Evolutionary conservation across 192 early-diverging fungal species (phyloP), one percentile per base, ranked within the genome.

Genomic region (Coemansia umbellata): DNA sequence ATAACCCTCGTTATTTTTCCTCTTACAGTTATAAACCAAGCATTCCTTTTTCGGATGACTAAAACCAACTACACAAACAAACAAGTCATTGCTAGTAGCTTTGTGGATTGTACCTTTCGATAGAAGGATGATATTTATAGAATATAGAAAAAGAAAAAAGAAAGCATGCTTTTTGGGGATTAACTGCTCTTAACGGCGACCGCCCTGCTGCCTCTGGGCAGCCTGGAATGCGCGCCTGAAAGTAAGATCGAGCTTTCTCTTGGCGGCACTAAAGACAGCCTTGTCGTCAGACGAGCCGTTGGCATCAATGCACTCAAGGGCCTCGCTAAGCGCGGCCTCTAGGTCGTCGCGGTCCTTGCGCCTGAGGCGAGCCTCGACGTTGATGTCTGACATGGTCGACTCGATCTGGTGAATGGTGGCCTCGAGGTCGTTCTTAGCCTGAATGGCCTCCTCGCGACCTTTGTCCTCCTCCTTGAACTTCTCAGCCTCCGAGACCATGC

Each of bases 401-500:
- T 85, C 80, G 71, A 86, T 80, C 60, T 84, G 83, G 84, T 85
- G 85, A 63, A 89, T 75, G 53, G 85, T 82, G 47, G 71, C 70
- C 79, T 90, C 90, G 53, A 92, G 81, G 50, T 87, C 84, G 79
- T 90, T 86, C 80, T 85, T 87, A 69, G 89, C 86, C 67, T 87
- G 82, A 65, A 90, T 82, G 45, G 79, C 75, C 41, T 84, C 83
- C 71, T 87, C 85, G 55, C 80, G 82, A 60, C 83, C 73, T 65
- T 81, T 78, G 74, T 91, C 90, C 59, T 84, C 78, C 58, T 88
- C 84, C 76, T 83, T 83, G 78, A 84, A 90, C 84, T 89, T 82
- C 79, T 93, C 90, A 56, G 94, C 92, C 53, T 95, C 94, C 31
- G 61, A 53, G 54, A 97, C 82, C 91, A 97, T 95, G 66, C 90